phyloP scores from a whole-genome alignment of 2,329 filamentous ascomycete species.

The Coniosporium tulheliwenetii region DNA sequence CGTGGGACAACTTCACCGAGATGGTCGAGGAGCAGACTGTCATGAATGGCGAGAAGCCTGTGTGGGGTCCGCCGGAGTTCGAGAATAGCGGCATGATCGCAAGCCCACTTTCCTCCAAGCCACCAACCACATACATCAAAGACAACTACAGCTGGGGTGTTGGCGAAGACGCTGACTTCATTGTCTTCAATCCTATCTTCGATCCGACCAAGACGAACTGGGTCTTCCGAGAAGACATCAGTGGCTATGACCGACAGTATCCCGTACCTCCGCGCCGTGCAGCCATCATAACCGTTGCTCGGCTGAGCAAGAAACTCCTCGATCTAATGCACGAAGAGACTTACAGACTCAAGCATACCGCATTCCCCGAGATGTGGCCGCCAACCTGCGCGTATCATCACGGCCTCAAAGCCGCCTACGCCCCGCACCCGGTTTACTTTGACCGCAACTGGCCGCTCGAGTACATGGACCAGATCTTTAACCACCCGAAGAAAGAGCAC shows the following conservation, averaged over 20 bases:
- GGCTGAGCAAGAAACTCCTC: slow-evolving; percentile 55
- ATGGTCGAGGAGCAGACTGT: slow-evolving; percentile 45
- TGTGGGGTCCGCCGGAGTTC: slow-evolving; percentile 47
- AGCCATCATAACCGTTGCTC: slow-evolving; percentile 64
- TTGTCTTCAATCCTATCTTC: slow-evolving; percentile 66
- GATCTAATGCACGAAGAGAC: slow-evolving; percentile 69
- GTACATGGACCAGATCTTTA: slow-evolving; percentile 30
- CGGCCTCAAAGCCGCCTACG: slow-evolving; percentile 63
- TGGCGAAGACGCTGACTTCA: slow-evolving; percentile 58
- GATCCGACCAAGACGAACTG: slow-evolving; percentile 58
- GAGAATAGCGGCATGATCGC: slow-evolving; percentile 35
- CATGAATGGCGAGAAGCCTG: slow-evolving; percentile 30
- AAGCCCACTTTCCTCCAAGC: slow-evolving; percentile 46
- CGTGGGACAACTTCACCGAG: slow-evolving; percentile 51
- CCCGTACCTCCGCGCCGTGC: slow-evolving; percentile 52
- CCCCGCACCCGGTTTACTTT: slow-evolving; percentile 65
- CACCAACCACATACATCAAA: slow-evolving; percentile 40
- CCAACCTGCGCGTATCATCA: slow-evolving; percentile 60
- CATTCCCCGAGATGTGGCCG: slow-evolving; percentile 68
- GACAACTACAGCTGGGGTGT: slow-evolving; percentile 64
- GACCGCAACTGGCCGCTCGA: slow-evolving; percentile 52
- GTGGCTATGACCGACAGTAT: slow-evolving; percentile 43
- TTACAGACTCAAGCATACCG: slow-evolving; percentile 51
- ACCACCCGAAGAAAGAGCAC: slow-evolving; percentile 27
- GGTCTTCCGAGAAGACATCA: slow-evolving; percentile 53